Evolutionary conservation across 2,329 filamentous ascomycete species (phyloP).

Genomic region (Pestalotiopsis sp.): DNA sequence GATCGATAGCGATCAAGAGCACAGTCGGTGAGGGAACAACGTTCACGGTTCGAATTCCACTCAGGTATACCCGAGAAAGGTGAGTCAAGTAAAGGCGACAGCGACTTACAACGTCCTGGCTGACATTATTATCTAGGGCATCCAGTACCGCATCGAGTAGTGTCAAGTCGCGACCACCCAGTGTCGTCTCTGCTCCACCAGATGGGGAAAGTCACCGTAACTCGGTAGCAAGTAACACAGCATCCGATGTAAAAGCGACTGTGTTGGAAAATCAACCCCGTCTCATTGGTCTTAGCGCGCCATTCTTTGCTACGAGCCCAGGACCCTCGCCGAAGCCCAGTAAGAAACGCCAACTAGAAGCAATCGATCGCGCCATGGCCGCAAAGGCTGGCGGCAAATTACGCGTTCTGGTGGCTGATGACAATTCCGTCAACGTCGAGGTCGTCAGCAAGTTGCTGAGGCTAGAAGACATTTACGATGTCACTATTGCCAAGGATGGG

Average conservation of each 20-base stretch:
- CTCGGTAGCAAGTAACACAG: conserved; percentile 30
- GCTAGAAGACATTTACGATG: conserved; percentile 80
- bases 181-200: conserved; percentile 44
- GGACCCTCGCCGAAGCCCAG: conserved; percentile 33
- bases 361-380: conserved; percentile 67
- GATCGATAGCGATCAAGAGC: conserved; percentile 73
- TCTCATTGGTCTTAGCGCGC: conserved; percentile 79
- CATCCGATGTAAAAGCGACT: conserved; percentile 39
- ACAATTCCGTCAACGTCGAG: conserved; percentile 61
- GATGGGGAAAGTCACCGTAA: conserved; percentile 41
- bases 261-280: conserved; percentile 73
- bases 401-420: conserved; percentile 83
- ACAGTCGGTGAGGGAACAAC: conserved; percentile 74
- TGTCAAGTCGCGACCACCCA: conserved; percentile 51
- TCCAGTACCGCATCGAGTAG: conserved; percentile 60
- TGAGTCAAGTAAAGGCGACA: conserved; percentile 37
- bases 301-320: conserved; percentile 68
- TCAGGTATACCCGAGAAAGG: conserved; percentile 74
- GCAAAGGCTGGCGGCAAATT: conserved; percentile 67
- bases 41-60: conserved; percentile 81
- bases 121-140: conserved; percentile 36
- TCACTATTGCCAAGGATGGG: conserved; percentile 83
- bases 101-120: neutral
- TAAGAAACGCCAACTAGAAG: conserved; percentile 64
- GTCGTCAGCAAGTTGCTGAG: conserved; percentile 68